Evolutionary conservation across 2,329 filamentous ascomycete species (phyloP).

Genomic region (Talaromyces sp.): DNA sequence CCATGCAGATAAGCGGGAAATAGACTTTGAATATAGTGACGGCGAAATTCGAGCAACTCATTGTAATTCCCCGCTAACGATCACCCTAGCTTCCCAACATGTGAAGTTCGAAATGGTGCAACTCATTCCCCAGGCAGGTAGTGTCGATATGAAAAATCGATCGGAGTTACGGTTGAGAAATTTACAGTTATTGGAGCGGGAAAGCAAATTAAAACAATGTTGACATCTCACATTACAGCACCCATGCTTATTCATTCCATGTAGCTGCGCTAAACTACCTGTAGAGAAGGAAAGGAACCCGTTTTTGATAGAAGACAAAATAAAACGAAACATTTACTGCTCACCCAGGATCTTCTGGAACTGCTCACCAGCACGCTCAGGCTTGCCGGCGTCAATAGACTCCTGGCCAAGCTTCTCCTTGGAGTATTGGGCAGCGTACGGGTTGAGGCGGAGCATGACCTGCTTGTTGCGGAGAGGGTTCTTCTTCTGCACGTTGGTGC

Average conservation of each 20-base stretch:
- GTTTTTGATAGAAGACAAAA: slow-evolving; percentile 9
- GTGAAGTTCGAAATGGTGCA: no score
- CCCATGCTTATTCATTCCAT: slow-evolving; percentile 14
- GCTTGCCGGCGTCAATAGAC: slow-evolving; percentile 61
- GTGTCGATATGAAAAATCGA: not conserved
- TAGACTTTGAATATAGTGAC: not conserved
- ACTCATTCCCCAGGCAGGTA: no score
- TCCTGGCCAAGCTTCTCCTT: slow-evolving; percentile 78
- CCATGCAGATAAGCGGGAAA: not conserved
- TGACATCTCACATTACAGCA: slow-evolving; percentile 13
- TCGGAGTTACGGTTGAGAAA: not conserved
- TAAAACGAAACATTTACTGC: slow-evolving; percentile 37
- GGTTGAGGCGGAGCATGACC: slow-evolving; percentile 97
- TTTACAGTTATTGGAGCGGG: not conserved
- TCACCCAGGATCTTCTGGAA: slow-evolving; percentile 52
- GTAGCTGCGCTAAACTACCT: slow-evolving; percentile 14
- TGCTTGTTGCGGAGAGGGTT: slow-evolving; percentile 99
- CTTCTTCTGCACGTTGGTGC: slow-evolving; percentile 95
- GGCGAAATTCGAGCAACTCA: not conserved
- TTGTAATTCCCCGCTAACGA: not conserved
- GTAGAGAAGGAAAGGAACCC: slow-evolving; percentile 9
- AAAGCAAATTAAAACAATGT: not conserved
- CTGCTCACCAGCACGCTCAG: slow-evolving; percentile 47
- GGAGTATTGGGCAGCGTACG: slow-evolving; percentile 86
- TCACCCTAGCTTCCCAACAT: not conserved